Evolutionary conservation across 2,329 filamentous ascomycete genomes (phyloP), one percentile per base, ranked within the genome.

Genomic region (Alternaria metachromatica): DNA sequence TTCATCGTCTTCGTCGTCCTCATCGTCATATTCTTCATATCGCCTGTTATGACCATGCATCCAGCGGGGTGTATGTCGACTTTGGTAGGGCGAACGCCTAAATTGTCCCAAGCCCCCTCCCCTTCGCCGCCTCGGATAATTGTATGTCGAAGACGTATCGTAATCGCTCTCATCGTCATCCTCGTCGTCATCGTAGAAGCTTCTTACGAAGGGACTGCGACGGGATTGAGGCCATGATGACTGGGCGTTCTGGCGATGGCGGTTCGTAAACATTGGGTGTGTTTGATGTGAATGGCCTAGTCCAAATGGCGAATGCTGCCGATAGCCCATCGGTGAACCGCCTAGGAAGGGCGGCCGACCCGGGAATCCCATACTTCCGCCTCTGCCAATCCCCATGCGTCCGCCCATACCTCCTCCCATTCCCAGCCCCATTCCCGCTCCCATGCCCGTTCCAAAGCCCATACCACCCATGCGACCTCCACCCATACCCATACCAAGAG

Each of bases 11-110:
- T 58, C 51, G n/a, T 59, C 54, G 18, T 59, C 41, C 55, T 63
- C 57, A 28, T 70, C 57, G n/a, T 66, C 66, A 23, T 46, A 59
- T 5, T 65, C 68, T 21, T 69, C 64, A 26, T 68, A 64, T 54
- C 49, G 50, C 30, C 61, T 60, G 21, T 58, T 46, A 23, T 57
- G 37, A 33, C 25, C 26, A 41, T 66, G 45, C 44, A 44, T 50
- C 55, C 67, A 49, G 12, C 45, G 33, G 25, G 45, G n/a, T 55
- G 48, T 53, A n/a, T 37, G 25, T 10, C 13, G 48, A 30, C 33
- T n/a, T 48, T 45, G 20, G 30, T 64, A 60, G 43, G 50, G 7
- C 11, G 63, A 45, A 7, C 30, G 28, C 25, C 56, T 51, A 13
- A 25, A 7, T 26, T 60, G 45, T 28, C 41, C 21, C 10, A 55